Evolutionary conservation across 1,139 yeast species (phyloP).

Genomic region (Saccharomyces hybrid): DNA sequence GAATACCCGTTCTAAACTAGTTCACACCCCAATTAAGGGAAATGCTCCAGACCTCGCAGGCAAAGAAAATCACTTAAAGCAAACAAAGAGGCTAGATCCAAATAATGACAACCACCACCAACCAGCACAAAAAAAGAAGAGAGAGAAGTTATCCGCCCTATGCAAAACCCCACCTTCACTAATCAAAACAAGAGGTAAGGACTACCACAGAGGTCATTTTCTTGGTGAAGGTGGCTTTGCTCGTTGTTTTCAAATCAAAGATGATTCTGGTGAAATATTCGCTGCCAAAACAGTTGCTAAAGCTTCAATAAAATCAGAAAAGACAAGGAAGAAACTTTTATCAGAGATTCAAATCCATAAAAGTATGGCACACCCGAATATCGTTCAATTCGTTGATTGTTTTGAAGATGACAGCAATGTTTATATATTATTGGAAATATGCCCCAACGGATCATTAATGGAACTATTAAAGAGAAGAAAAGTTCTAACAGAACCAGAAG

Average conservation of each 20-base stretch:
- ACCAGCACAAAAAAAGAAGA: constrained; percentile 48
- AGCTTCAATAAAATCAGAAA: constrained; percentile 83
- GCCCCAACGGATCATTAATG: constrained; percentile 90
- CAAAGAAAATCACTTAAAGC: constrained; percentile 10
- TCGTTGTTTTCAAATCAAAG: constrained; percentile 93
- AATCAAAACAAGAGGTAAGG: constrained; percentile 83
- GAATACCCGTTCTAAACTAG: constrained; percentile 22
- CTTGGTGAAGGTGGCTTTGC: constrained; percentile 99
- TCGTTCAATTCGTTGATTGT: constrained; percentile 88
- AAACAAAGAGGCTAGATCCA: constrained; percentile 4
- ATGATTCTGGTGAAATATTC: constrained; percentile 73
- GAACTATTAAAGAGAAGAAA: constrained; percentile 82
- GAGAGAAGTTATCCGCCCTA: constrained; percentile 73
- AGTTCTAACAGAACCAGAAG: constrained; percentile 82
- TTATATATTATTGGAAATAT: constrained; percentile 84
- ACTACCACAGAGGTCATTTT: constrained; percentile 83
- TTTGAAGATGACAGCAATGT: constrained; percentile 93
- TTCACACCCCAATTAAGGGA: constrained; percentile 21
- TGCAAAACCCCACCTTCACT: constrained; percentile 93
- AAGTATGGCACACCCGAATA: constrained; percentile 78
- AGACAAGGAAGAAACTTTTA: constrained; percentile 79
- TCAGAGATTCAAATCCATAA: constrained; percentile 95
- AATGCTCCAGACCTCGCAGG: constrained; percentile 8
- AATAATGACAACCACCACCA: constrained; percentile 21
- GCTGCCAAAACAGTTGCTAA: constrained; percentile 99